Evolutionary conservation across 2,329 filamentous ascomycete species (phyloP).

Genomic region (Cladosporium austrohemisphaericum): DNA sequence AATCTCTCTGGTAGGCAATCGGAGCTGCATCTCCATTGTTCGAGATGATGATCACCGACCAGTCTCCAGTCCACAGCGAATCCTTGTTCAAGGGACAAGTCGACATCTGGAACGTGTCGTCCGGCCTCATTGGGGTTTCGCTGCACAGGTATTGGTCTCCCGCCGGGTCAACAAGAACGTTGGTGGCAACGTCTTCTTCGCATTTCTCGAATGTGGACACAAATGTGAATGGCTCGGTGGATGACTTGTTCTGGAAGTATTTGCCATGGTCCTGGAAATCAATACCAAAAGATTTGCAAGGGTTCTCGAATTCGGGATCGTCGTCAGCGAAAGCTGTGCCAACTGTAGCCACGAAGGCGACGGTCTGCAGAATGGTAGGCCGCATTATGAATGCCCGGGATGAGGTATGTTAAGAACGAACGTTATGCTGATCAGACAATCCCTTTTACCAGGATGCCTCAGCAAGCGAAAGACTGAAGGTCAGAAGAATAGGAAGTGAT

Average conservation of each 20-base stretch:
- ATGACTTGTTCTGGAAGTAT: slow-evolving; percentile 46
- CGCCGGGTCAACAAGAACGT: slow-evolving; percentile 41
- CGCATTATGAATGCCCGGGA: slow-evolving; percentile 3
- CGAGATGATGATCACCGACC: slow-evolving; percentile 41
- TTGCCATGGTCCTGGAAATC: slow-evolving; percentile 42
- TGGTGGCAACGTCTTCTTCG: slow-evolving; percentile 37
- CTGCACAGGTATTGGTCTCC: slow-evolving; percentile 41
- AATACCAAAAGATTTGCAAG: slow-evolving; percentile 30
- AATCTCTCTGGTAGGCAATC: slow-evolving; percentile 35
- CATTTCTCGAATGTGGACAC: slow-evolving; percentile 45
- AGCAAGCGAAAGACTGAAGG: too few relatives aligned
- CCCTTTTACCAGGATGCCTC: too few relatives aligned
- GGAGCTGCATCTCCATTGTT: slow-evolving; percentile 43
- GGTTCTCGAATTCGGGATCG: slow-evolving; percentile 4
- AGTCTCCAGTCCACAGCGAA: slow-evolving; percentile 41
- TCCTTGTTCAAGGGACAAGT: slow-evolving; percentile 32
- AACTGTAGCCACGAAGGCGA: background rate
- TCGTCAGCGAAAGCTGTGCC: background rate
- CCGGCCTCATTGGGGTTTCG: slow-evolving; percentile 38
- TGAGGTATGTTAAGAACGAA: too few relatives aligned
- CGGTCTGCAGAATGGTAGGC: background rate
- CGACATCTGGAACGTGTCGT: slow-evolving; percentile 27
- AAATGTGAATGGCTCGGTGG: slow-evolving; percentile 40
- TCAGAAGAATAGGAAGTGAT: too few relatives aligned
- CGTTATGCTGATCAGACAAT: too few relatives aligned